phyloP scores from a whole-genome alignment of 1,284 basidiomycete genomes.

The Heterobasidion parviporum region DNA sequence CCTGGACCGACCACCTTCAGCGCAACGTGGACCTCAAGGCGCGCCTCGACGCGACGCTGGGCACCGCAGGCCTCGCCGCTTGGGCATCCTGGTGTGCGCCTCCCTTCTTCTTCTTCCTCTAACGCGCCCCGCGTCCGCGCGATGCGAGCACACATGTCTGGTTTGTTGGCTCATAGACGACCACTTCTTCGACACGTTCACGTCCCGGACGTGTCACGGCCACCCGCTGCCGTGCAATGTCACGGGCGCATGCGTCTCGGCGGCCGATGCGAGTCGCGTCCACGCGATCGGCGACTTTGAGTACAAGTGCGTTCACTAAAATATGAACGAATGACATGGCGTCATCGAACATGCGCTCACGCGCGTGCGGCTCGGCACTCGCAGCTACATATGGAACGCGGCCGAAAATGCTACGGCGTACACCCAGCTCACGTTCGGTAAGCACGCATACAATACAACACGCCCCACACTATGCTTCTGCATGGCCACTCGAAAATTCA shows the following conservation, averaged over 20 bases:
- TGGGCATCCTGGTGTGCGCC: constrained; percentile 38
- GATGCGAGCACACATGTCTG: too few species aligned
- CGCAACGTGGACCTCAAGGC: constrained; percentile 30
- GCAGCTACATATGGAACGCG: constrained; percentile 46
- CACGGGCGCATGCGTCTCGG: constrained; percentile 32
- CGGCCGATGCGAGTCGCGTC: constrained; percentile 34
- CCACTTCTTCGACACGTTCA: constrained; percentile 42
- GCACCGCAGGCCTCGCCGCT: constrained; percentile 31
- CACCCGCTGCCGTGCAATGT: constrained; percentile 41
- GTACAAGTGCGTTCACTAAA: constrained; percentile 32
- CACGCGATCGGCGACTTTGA: constrained; percentile 39
- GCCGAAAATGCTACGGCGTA: constrained; percentile 35
- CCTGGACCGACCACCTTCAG: constrained; percentile 43
- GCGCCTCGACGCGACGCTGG: constrained; percentile 33
- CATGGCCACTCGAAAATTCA: too few species aligned
- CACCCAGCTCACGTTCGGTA: constrained; percentile 40
- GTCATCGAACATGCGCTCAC: neutral
- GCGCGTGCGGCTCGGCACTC: neutral
- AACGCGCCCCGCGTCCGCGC: too few species aligned
- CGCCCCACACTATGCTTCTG: too few species aligned
- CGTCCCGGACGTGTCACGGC: constrained; percentile 38
- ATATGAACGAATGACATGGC: neutral
- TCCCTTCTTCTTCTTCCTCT: neutral
- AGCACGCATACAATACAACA: neutral
- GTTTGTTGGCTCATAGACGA: constrained; percentile 18